A percentile compares a stretch with the other conserved stretches of the same genome.
phyloP scores from a whole-genome alignment of 176 grass and related monocot species.

The Tillandsia leiboldiana region DNA sequence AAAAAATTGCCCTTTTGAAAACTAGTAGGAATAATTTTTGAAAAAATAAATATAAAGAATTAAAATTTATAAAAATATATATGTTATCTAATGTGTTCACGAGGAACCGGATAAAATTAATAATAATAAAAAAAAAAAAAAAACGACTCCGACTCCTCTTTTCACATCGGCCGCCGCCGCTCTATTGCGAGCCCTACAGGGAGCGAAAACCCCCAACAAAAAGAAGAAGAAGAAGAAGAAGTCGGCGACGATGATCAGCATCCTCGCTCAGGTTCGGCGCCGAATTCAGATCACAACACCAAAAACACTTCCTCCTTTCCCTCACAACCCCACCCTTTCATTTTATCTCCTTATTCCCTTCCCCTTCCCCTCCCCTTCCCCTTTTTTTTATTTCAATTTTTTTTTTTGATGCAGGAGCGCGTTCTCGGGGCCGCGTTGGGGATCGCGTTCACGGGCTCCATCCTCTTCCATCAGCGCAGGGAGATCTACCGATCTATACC shows the following conservation, averaged over 20 bases:
- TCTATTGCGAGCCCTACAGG: neutral
- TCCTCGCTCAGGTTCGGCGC: constrained; percentile 29
- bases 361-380: neutral
- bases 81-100: too few species aligned
- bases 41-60: too few species aligned
- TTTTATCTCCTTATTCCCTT: too few species aligned
- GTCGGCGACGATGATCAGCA: constrained; percentile 26
- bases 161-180: neutral
- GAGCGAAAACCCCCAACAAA: neutral
- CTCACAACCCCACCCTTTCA: too few species aligned
- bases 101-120: too few species aligned
- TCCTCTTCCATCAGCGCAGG: constrained; percentile 33
- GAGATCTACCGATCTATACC: constrained; percentile 27
- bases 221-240: neutral
- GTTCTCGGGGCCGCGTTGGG: constrained; percentile 35
- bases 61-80: too few species aligned
- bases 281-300: neutral
- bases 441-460: constrained; percentile 15
- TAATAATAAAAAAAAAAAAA: neutral
- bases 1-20: too few species aligned
- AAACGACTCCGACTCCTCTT: neutral
- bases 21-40: too few species aligned
- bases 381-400: neutral
- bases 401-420: constrained; percentile 25
- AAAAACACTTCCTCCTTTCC: too few species aligned